phyloP scores from a whole-genome alignment of 768 basidiomycete genomes.

The Omphalotus guepiniiformis region DNA sequence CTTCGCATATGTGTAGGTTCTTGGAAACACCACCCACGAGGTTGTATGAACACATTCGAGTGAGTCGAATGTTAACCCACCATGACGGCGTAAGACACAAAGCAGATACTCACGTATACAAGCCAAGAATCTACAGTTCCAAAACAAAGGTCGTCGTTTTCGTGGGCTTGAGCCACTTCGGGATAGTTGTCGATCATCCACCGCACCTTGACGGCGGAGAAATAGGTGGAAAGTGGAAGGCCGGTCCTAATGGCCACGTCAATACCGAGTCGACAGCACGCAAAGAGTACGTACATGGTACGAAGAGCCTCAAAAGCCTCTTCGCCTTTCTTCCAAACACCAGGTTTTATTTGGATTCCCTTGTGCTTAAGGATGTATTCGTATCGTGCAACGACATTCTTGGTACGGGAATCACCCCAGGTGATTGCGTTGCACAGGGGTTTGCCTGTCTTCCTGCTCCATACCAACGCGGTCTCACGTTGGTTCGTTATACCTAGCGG shows the following conservation, averaged over 20 bases:
- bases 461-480: slow-evolving; percentile 91
- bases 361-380: slow-evolving; percentile 62
- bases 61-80: no score
- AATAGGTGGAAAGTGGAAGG: slow-evolving; percentile 92
- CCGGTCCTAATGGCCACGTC: slow-evolving; percentile 61
- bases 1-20: slow-evolving; percentile 82
- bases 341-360: slow-evolving; percentile 69
- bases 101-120: slow-evolving; percentile 60
- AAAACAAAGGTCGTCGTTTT: slow-evolving; percentile 76
- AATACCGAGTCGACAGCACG: no score
- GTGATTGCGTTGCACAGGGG: slow-evolving; percentile 88
- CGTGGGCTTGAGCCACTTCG: slow-evolving; percentile 73
- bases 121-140: slow-evolving; percentile 99
- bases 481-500: slow-evolving; percentile 88
- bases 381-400: slow-evolving; percentile 76
- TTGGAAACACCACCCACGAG: slow-evolving; percentile 69
- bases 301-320: slow-evolving; percentile 64
- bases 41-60: slow-evolving; percentile 47
- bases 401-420: slow-evolving; percentile 93
- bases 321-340: slow-evolving; percentile 63
- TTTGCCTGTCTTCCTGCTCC: slow-evolving; percentile 88
- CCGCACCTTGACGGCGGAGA: slow-evolving; percentile 91
- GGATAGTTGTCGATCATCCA: slow-evolving; percentile 94
- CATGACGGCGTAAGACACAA: neutral
- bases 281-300: slow-evolving; percentile 57